phyloP scores from a whole-genome alignment of 805 yeast genomes.

The Blastobotrys mokoenaii region DNA sequence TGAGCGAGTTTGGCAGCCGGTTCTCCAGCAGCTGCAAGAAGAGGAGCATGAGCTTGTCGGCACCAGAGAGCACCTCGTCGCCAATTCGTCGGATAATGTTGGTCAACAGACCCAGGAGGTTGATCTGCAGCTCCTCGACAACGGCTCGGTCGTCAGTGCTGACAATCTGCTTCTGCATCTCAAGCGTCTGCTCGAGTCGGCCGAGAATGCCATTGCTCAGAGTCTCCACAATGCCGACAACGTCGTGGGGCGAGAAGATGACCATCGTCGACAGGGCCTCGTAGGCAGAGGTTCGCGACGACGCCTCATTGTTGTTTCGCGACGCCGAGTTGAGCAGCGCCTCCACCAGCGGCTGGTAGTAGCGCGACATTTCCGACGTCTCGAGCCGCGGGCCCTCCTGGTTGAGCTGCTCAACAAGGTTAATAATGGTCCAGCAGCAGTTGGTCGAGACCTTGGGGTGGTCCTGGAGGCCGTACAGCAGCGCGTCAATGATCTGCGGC shows the following conservation, averaged over 20 bases:
- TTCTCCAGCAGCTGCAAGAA: conserved; percentile 65
- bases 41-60: conserved; percentile 80
- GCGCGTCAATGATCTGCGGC: conserved; percentile 64
- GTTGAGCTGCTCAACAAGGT: conserved; percentile 74
- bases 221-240: conserved; percentile 56
- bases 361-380: conserved; percentile 64
- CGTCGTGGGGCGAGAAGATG: conserved; percentile 60
- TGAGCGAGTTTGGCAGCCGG: conserved; percentile 56
- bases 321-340: conserved; percentile 61
- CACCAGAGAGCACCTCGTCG: conserved; percentile 50
- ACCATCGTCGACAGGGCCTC: conserved; percentile 86
- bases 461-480: conserved; percentile 74
- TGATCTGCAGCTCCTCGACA: conserved; percentile 83
- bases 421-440: conserved; percentile 96
- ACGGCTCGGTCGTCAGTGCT: conserved; percentile 64
- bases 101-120: conserved; percentile 65
- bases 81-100: conserved; percentile 78
- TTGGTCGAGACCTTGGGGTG: conserved; percentile 93
- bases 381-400: conserved; percentile 38
- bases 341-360: conserved; percentile 61
- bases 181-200: conserved; percentile 64
- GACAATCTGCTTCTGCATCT: conserved; percentile 48
- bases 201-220: conserved; percentile 68
- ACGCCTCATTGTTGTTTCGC: conserved; percentile 72
- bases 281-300: conserved; percentile 91